Evolutionary conservation across 306 rosid species (phyloP), one percentile per base, ranked within the genome.

Genomic region (Alnus rubra): DNA sequence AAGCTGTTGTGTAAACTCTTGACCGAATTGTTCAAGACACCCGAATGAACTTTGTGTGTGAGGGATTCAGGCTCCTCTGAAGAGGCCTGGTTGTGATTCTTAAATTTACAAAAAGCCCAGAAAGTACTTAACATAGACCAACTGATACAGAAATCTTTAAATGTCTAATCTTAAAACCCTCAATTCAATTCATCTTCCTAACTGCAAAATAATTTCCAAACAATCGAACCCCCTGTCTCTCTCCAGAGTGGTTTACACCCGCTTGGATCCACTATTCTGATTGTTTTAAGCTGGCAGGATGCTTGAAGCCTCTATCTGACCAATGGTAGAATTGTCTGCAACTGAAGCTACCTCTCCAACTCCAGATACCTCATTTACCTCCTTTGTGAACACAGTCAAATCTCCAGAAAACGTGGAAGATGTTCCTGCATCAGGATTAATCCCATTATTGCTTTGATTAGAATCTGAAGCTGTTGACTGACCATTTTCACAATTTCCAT

Each of bases 371-470:
- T 50, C 52, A 76, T 77, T 88, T 80, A 45, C 73, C 70, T 80
- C 84, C 71, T 18, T 47, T 6, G 77, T 65, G 69, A 11, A 35
- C 28, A 73, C 76, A 11, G 8, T 73, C 14, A 51, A 65, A 68
- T 78, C 80, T 74, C 74, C 86, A 10, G 52, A 71, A 28, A 84
- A 49, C 28, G 28, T 45, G 7, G 80, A 74, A 49, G 62, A 59
- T 31, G 55, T 50, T 37, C 80, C 87, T 33, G 53, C 13, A 59
- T 33, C 74, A 33, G 35, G 53, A 73, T 71, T 23, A 23, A 23
- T 75, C 74, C 56, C 82, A 81, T 59, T 39, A 47, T 49, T 76
- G 81, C 73, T 59, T 33, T 74, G 89, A 42, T 56, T 71, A 79
- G 76, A 68, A 42, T 47, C 67, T 15, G 53, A 74, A 76, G 85